Base-by-base conservation (phyloP, 371 early-diverging fungal species). In the Chytridium lagenaria region DNA sequence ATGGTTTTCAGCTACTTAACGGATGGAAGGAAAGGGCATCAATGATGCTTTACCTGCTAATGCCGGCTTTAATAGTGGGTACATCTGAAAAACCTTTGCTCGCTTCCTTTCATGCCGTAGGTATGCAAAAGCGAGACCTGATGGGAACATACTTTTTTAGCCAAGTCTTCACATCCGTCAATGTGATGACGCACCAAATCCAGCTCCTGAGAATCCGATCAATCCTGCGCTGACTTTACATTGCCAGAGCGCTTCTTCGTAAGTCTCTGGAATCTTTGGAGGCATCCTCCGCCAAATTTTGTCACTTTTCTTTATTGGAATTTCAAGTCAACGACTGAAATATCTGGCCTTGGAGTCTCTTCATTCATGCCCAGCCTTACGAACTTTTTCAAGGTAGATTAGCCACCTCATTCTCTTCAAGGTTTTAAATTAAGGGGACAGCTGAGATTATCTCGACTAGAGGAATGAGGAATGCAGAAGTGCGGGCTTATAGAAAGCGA, bases 61-160 rank as follows among this genome's bases (percentile, higher is more conserved):
- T 7, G 61, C 61, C 15, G 61, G 61, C 34, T 34, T 61, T 23
- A 61, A 23, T 34, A 37, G 37, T 12, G 31, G 3, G 36, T 61
- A 61, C 31, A 3, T 31, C 23, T 61, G 30, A 34, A 61, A 61
- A 16, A 61, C 19, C 7, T 10, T 23, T 34, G 61, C 12, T 30
- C 34, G 7, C 23, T 61, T 61, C 36, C 26, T 3, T 23, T 31
- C 12, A 7, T 31, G 61, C 7, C 26, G 61, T 34, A 61, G 19
- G 61, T 34, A 10, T 31, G 31, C 3, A 36, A 61, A 34, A 31
- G 36, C 3, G 26, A 33, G 10, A 3, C 37, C 36, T 61, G 31
- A 61, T 55, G 37, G 34, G 37, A 44, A 44, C 44, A 44, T 44
- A n/a, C n/a, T n/a, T n/a, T n/a, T n/a, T n/a, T n/a, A n/a, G n/a